Evolutionary conservation across 495 filamentous ascomycete species (phyloP), one percentile per base, ranked within the genome.

Genomic region (Penicillium ochrochloron): DNA sequence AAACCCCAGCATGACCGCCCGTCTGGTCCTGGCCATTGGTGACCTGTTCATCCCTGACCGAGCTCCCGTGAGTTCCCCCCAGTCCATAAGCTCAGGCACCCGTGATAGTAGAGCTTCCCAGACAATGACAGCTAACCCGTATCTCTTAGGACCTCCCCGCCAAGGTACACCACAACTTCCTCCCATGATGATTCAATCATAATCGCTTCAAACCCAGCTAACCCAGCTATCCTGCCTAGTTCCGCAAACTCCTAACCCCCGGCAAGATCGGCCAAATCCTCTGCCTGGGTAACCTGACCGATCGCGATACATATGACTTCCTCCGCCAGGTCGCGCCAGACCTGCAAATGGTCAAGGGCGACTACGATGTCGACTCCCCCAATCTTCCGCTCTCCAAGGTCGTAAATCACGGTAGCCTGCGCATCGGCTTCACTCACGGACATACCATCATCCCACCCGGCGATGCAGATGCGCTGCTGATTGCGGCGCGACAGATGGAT

Each of bases 201-300:
- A 21, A 41, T 35, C 10, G 35, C n/a, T 35, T n/a, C 25, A 35
- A 15, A 23, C 17, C 15, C 51, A 55, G 27, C 60, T 62, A 34
- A 42, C 10, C 37, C 35, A 10, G 11, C 50, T 44, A 31, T 55
- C 61, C 57, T 37, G 69, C 56, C 58, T 70, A 98, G 94, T 99
- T 99, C 86, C 93, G 92, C 73, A 98, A 97, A 75, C 95, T 99
- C 76, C 89, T 99, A 68, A 91, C 93, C 14, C 95, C 96, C 11
- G 96, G 96, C 70, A 98, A 98, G 81, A 99, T 99, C 72, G 91
- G 90, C 64, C 95, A 99, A 77, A 98, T 93, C 52, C 87, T 99
- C 64, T 98, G 95, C 77, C 88, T 99, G 11, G 95, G 95, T 61
- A 99, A 99, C 81, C 86, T 98, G 42, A 99, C 95, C 67, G 92